A percentile compares a stretch with the other conserved stretches of the same genome.
Conservation (phyloP, 306 rosid species). For the Prunus padus region DNA sequence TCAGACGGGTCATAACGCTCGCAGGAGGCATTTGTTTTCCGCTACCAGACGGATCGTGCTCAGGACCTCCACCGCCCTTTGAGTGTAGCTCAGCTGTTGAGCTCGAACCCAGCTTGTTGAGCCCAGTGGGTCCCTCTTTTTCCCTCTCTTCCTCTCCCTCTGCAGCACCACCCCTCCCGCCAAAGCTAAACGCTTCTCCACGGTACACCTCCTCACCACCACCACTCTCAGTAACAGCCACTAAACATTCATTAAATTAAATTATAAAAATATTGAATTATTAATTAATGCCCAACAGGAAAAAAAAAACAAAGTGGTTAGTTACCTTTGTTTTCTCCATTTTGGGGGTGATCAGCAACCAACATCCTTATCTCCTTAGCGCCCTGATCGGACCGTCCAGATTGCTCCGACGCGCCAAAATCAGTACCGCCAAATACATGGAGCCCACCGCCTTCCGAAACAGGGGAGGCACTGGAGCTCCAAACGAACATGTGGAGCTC, state of each 20-base stretch:
- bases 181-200: constrained; percentile 60
- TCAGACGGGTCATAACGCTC: constrained; percentile 93
- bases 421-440: constrained; percentile 71
- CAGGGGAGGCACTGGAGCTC: constrained; percentile 86
- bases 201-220: constrained; percentile 23
- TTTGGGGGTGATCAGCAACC: constrained; percentile 74
- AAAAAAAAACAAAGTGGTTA: neutral
- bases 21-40: constrained; percentile 96
- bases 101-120: constrained; percentile 68
- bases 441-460: constrained; percentile 71
- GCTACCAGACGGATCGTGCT: constrained; percentile 8
- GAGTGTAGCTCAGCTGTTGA: constrained; percentile 82
- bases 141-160: constrained; percentile 42
- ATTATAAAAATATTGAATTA: neutral
- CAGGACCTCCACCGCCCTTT: constrained; percentile 31
- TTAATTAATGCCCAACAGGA: neutral
- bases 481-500: constrained; percentile 96
- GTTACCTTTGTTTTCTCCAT: constrained; percentile 71
- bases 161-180: constrained; percentile 42
- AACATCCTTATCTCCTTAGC: constrained; percentile 96
- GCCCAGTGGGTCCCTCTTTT: constrained; percentile 54
- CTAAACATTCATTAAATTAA: neutral
- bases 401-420: constrained; percentile 63
- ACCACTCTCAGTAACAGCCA: constrained; percentile 37
- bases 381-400: constrained; percentile 86